A percentile compares a stretch with the other conserved stretches of the same genome.
Conservation (phyloP, 1,139 yeast genomes). For the Diutina catenulata region DNA sequence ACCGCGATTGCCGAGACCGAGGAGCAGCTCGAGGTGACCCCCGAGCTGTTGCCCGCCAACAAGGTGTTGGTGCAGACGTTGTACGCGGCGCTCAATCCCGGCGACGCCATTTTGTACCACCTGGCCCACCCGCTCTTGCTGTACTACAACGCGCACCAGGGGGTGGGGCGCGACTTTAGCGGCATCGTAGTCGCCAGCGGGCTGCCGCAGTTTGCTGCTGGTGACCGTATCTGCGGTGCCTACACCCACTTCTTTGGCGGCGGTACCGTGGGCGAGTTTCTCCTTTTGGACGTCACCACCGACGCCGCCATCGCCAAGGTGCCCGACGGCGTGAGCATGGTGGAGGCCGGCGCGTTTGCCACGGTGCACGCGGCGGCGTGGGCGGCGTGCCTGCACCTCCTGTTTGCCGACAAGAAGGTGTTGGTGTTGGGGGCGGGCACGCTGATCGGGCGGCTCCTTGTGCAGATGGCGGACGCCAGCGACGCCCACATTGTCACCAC, state of each 20-base stretch:
- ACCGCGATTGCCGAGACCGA: too few relatives aligned
- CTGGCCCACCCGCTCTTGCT: conserved; percentile 5
- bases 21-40: too few relatives aligned
- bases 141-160: conserved; percentile 22
- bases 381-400: not conserved
- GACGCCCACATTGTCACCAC: not conserved
- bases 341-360: not conserved
- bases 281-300: conserved; percentile 28
- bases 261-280: conserved; percentile 38
- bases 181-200: conserved; percentile 60
- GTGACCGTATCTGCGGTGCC: conserved; percentile 58
- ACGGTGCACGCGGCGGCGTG: not conserved
- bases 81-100: conserved; percentile 59
- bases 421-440: conserved; percentile 1
- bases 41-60: too few relatives aligned
- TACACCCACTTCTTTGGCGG: conserved; percentile 26
- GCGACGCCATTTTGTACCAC: conserved; percentile 44
- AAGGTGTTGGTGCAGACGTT: too few relatives aligned
- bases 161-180: conserved; percentile 58
- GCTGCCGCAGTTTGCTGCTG: conserved; percentile 22
- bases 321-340: not conserved
- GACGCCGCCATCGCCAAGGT: not conserved
- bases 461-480: not conserved
- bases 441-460: not conserved
- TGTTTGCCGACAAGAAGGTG: not conserved